These are phyloP conservation scores for Penicillium sp. DNA, from an alignment of 2,329 filamentous ascomycete species.

Conservation along the genomic window DNA sequence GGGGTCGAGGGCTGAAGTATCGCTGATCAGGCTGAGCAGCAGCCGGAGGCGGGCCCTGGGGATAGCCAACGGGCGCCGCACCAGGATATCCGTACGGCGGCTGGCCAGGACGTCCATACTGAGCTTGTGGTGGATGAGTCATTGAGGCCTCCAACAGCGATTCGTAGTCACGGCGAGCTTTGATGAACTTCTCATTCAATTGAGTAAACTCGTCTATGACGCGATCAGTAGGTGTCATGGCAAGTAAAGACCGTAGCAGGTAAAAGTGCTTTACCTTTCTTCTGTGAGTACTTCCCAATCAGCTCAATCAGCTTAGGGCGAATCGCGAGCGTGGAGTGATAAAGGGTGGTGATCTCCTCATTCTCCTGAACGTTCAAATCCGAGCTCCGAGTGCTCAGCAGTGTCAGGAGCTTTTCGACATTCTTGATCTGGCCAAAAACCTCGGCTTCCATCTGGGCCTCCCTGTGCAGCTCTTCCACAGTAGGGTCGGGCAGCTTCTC, in stretches of 20 bases:
- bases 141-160: constrained; percentile 94
- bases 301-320: constrained; percentile 95
- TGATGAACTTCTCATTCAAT: constrained; percentile 99
- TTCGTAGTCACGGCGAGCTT: constrained; percentile 95
- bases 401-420: constrained; percentile 78
- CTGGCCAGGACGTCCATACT: constrained; percentile 65
- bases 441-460: constrained; percentile 91
- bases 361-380: constrained; percentile 85
- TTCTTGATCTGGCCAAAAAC: constrained; percentile 77
- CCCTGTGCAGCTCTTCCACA: constrained; percentile 86
- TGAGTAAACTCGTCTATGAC: constrained; percentile 90
- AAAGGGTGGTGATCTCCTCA: constrained; percentile 88
- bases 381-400: constrained; percentile 84
- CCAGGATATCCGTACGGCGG: constrained; percentile 38
- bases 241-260: neutral
- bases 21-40: constrained; percentile 60
- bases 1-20: constrained; percentile 63
- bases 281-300: constrained; percentile 98
- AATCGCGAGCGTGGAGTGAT: constrained; percentile 92
- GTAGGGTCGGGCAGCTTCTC: constrained; percentile 97
- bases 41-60: constrained; percentile 33
- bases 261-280: constrained; percentile 70
- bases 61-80: constrained; percentile 35
- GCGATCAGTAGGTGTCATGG: constrained; percentile 16
- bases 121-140: constrained; percentile 83